Percentiles rank a stretch among this genome's conserved stretches.
Conservation (phyloP, 2,329 filamentous ascomycete species). For the Exophiala calicioides region DNA sequence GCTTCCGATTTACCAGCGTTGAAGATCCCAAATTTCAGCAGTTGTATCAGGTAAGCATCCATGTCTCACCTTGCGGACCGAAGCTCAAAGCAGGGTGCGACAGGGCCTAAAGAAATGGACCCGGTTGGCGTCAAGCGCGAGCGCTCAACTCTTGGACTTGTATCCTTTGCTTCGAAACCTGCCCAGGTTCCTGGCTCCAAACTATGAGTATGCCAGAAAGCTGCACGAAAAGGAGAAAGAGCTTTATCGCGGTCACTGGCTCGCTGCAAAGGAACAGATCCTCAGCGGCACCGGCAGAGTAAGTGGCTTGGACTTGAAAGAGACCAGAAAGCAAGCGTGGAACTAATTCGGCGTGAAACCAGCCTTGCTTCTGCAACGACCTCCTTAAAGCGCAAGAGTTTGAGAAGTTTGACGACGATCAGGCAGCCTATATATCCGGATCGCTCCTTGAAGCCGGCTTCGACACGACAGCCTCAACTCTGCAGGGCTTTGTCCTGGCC, state of each 20-base stretch:
- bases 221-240: slow-evolving; percentile 21
- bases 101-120: slow-evolving; percentile 21
- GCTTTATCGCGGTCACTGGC: slow-evolving; percentile 21
- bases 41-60: slow-evolving; percentile 17
- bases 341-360: not conserved
- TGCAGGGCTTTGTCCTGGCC: slow-evolving; percentile 50
- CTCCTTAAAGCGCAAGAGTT: slow-evolving; percentile 20
- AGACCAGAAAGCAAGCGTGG: not conserved
- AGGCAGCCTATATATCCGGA: slow-evolving; percentile 35
- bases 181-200: slow-evolving; percentile 23
- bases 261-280: slow-evolving; percentile 18
- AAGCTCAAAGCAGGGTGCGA: not conserved
- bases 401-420: slow-evolving; percentile 23
- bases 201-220: slow-evolving; percentile 11
- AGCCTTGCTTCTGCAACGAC: slow-evolving; percentile 26
- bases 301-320: not conserved
- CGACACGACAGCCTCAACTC: slow-evolving; percentile 47
- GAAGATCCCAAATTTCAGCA: slow-evolving; percentile 16
- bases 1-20: slow-evolving; percentile 15
- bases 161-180: slow-evolving; percentile 26
- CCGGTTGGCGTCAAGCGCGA: slow-evolving; percentile 12
- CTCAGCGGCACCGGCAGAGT: slow-evolving; percentile 15
- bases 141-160: slow-evolving; percentile 22
- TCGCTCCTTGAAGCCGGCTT: slow-evolving; percentile 44
- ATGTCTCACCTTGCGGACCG: not conserved